Percentiles rank a stretch among this genome's conserved stretches.
Evolutionary conservation across 2,329 filamentous ascomycete species (phyloP).

Genomic region (Botrytis byssoidea): DNA sequence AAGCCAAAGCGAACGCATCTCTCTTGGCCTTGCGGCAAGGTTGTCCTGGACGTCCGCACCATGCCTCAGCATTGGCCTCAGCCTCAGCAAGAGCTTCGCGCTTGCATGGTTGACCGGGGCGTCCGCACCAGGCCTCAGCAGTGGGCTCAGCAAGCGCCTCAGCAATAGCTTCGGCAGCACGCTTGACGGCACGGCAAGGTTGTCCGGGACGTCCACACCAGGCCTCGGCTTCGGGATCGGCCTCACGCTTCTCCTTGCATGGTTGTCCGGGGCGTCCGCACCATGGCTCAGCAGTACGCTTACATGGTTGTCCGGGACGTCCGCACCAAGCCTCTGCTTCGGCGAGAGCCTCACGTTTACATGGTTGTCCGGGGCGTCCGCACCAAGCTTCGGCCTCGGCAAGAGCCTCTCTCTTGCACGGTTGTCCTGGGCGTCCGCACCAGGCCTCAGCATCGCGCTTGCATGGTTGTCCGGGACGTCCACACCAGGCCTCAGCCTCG

Average conservation of each 20-base stretch:
- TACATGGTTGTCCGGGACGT: slow-evolving; percentile 26
- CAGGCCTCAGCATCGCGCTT: slow-evolving; percentile 30
- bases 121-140: slow-evolving; percentile 28
- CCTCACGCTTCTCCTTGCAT: slow-evolving; percentile 27
- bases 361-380: slow-evolving; percentile 18
- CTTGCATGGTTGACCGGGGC: slow-evolving; percentile 28
- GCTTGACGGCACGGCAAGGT: slow-evolving; percentile 17
- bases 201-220: slow-evolving; percentile 16
- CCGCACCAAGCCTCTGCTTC: slow-evolving; percentile 30
- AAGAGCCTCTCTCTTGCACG: slow-evolving; percentile 27
- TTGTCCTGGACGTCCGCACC: slow-evolving; percentile 27
- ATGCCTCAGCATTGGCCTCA: slow-evolving; percentile 24
- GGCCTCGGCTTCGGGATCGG: slow-evolving; percentile 23
- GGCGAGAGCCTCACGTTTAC: slow-evolving; percentile 35
- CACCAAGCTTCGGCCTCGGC: slow-evolving; percentile 20
- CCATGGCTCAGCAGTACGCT: slow-evolving; percentile 24
- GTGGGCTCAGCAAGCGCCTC: slow-evolving; percentile 31
- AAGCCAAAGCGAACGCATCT: slow-evolving; percentile 23
- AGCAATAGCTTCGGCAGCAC: slow-evolving; percentile 22
- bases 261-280: slow-evolving; percentile 27
- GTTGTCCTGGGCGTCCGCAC: slow-evolving; percentile 32
- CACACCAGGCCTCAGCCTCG: slow-evolving; percentile 32
- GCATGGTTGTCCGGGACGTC: slow-evolving; percentile 30
- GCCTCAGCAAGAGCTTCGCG: slow-evolving; percentile 26
- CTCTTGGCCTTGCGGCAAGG: slow-evolving; percentile 28